Conservation (phyloP, 768 basidiomycete genomes). For the Baorangia bicolor region DNA sequence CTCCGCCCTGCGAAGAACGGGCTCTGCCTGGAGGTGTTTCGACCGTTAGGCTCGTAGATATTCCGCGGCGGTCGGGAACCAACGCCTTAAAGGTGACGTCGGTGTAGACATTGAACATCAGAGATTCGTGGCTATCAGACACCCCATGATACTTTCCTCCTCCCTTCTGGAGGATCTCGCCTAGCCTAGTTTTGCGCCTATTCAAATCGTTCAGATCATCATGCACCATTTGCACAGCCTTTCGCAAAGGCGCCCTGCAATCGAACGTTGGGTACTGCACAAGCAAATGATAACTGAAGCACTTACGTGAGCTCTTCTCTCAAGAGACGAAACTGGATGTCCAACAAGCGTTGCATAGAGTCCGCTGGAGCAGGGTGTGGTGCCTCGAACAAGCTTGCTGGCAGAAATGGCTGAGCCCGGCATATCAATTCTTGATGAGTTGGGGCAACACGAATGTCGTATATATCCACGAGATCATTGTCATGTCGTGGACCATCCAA, state of each 20-base stretch:
- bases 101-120: conserved; percentile 66
- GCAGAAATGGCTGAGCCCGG: conserved; percentile 52
- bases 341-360: conserved; percentile 65
- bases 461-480: conserved; percentile 59
- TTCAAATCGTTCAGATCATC: conserved; percentile 39
- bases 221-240: conserved; percentile 47
- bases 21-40: conserved; percentile 59
- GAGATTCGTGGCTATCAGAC: conserved; percentile 41
- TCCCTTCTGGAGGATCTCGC: conserved; percentile 44
- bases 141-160: conserved; percentile 61
- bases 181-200: conserved; percentile 37
- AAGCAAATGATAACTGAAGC: background rate
- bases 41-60: conserved; percentile 46
- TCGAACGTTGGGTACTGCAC: background rate
- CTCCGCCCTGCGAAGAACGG: conserved; percentile 36
- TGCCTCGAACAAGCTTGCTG: conserved; percentile 55
- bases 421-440: conserved; percentile 65
- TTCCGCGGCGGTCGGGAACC: conserved; percentile 49
- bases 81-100: conserved; percentile 47
- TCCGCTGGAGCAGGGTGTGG: conserved; percentile 58
- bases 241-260: conserved; percentile 51
- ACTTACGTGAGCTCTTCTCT: conserved; percentile 69
- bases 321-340: conserved; percentile 73
- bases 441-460: conserved; percentile 64
- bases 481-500: conserved; percentile 59